Percentiles rank a stretch among this genome's conserved stretches.
Conservation (phyloP, 163 green algal genomes). For the Volvox carteri region DNA sequence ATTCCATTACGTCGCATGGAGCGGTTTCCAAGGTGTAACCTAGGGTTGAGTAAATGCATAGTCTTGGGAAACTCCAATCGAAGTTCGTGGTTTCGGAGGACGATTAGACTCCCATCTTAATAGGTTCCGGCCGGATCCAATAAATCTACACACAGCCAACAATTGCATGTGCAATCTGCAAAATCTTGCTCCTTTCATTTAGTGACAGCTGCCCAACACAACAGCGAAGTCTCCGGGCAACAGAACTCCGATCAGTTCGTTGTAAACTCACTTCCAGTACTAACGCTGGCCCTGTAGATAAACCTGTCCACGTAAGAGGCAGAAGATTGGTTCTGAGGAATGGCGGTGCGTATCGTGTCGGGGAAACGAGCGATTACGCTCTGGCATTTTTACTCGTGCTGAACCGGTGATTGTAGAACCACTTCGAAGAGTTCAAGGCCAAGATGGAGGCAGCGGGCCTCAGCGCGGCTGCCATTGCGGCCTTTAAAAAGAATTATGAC, state of each 20-base stretch:
- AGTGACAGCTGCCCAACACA: too few species aligned
- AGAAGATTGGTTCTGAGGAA: neutral
- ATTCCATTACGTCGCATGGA: too few species aligned
- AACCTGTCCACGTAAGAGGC: too few species aligned
- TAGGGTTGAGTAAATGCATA: too few species aligned
- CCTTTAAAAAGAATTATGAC: conserved; percentile 93
- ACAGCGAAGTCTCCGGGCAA: neutral
- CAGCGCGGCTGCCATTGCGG: conserved; percentile 85
- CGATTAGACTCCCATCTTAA: neutral
- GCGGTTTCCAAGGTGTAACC: too few species aligned
- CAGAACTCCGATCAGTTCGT: neutral
- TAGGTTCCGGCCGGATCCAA: neutral
- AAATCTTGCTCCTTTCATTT: too few species aligned
- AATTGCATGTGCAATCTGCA: too few species aligned
- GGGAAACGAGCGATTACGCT: neutral
- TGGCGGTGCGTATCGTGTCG: conserved; percentile 30
- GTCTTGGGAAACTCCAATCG: too few species aligned
- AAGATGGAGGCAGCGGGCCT: conserved; percentile 87
- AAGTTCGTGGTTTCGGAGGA: neutral
- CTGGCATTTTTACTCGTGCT: neutral
- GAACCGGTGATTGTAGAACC: too few species aligned
- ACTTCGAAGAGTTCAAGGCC: conserved; percentile 70
- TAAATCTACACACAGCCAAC: too few species aligned
- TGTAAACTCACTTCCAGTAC: neutral
- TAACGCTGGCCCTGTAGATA: too few species aligned